Percentiles rank a stretch among this genome's conserved stretches.
Conservation (phyloP, 2,329 filamentous ascomycete genomes). For the Diaporthe batatas region DNA sequence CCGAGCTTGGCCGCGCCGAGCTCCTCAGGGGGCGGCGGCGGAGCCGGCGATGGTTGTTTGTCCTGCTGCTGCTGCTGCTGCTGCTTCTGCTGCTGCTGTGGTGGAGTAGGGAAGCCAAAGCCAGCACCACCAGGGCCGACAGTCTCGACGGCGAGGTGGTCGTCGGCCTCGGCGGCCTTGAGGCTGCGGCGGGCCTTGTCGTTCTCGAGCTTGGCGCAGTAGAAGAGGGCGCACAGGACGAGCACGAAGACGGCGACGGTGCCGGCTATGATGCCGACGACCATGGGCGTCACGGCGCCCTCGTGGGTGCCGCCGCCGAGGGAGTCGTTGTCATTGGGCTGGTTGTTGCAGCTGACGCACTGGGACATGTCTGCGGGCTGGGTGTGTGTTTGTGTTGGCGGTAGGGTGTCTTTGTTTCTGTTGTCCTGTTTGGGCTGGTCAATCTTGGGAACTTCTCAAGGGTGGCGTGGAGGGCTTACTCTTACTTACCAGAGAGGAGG, state of each 20-base stretch:
- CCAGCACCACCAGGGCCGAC: too few species aligned
- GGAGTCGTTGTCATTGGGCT: constrained; percentile 39
- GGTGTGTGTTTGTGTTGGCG: background rate
- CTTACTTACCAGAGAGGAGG: background rate
- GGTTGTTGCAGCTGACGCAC: constrained; percentile 42
- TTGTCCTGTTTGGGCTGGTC: background rate
- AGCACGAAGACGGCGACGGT: constrained; percentile 40
- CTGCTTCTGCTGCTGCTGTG: background rate
- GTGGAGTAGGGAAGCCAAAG: background rate
- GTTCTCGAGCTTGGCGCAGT: constrained; percentile 43
- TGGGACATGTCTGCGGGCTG: constrained; percentile 36
- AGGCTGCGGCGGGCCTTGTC: constrained; percentile 24
- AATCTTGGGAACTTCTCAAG: background rate
- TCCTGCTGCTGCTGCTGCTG: background rate
- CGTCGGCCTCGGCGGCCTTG: constrained; percentile 21
- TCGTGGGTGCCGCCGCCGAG: constrained; percentile 39
- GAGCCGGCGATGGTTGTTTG: background rate
- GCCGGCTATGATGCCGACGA: constrained; percentile 40
- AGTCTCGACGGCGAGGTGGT: background rate
- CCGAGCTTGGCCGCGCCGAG: background rate
- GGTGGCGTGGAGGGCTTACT: background rate
- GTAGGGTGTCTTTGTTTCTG: too few species aligned
- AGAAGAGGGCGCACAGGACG: constrained; percentile 41
- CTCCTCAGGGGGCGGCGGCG: background rate
- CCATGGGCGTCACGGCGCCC: constrained; percentile 40